Percentiles rank a stretch among this genome's conserved stretches.
Evolutionary conservation across 352 stramenopile genomes (phyloP).

Genomic region (Pythium grandisporangium): DNA sequence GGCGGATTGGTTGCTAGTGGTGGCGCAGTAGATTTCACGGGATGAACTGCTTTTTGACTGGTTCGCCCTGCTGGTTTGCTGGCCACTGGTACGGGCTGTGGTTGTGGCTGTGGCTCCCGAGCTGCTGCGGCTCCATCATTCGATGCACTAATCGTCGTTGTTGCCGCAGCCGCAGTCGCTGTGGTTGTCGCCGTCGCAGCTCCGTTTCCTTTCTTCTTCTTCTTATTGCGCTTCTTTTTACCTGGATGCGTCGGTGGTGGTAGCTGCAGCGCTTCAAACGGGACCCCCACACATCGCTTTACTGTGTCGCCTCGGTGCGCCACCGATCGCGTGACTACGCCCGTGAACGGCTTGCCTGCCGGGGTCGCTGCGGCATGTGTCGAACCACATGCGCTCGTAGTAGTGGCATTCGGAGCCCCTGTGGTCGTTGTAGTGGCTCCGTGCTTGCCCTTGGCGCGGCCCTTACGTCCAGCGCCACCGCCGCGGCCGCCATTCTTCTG

Average conservation of each 20-base stretch:
- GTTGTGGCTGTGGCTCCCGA: not conserved
- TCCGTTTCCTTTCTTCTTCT: conserved; percentile 15
- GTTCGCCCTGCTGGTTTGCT: not conserved
- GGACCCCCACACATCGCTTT: not conserved
- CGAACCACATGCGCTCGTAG: not conserved
- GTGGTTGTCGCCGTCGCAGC: not conserved
- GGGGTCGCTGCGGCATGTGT: not conserved
- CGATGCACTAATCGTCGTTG: no score
- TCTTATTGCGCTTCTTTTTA: conserved; percentile 16
- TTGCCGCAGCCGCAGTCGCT: no score
- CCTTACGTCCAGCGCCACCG: not conserved
- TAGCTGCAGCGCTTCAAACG: not conserved
- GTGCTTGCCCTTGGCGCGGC: conserved; percentile 3
- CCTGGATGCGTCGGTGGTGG: not conserved
- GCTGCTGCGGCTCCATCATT: conserved; percentile 4
- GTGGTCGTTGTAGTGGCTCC: no score
- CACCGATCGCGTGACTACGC: not conserved
- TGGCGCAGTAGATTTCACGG: no score
- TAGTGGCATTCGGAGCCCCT: not conserved
- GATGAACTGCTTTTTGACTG: conserved; percentile 4
- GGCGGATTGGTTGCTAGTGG: no score
- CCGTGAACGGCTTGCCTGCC: not conserved
- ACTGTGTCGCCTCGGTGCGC: not conserved
- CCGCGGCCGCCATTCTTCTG: not conserved
- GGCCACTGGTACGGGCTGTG: not conserved